phyloP scores from a whole-genome alignment of 164 flowering plant species.

The Brasenia schreberi region DNA sequence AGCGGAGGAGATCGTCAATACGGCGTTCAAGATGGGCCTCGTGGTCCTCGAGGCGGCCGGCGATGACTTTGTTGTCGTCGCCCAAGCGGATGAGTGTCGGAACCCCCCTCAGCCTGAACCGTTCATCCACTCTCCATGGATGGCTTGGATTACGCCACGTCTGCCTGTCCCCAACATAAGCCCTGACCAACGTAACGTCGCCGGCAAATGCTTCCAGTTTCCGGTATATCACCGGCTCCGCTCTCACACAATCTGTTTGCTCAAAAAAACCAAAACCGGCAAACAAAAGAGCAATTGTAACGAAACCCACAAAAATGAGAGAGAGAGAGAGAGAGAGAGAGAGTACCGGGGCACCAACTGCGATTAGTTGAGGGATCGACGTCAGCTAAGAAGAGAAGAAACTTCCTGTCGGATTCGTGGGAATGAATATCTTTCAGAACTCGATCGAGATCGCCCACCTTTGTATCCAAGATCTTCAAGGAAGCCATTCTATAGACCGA shows the following conservation, averaged over 20 bases:
- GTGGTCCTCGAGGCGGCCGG: constrained; percentile 79
- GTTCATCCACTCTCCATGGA: constrained; percentile 66
- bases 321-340: constrained; percentile 1
- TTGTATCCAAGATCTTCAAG: constrained; percentile 52
- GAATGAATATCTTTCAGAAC: constrained; percentile 42
- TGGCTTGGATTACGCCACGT: constrained; percentile 83
- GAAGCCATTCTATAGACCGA: constrained; percentile 7
- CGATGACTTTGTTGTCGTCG: constrained; percentile 27
- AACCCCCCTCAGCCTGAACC: constrained; percentile 80
- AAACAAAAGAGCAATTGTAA: background rate
- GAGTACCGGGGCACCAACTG: constrained; percentile 97
- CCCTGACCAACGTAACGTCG: constrained; percentile 52
- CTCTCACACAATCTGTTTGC: constrained; percentile 76
- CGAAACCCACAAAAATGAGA: background rate
- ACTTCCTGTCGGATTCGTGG: constrained; percentile 43
- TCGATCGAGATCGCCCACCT: constrained; percentile 39
- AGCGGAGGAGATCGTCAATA: constrained; percentile 41
- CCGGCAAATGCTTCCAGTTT: constrained; percentile 51
- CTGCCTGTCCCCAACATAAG: constrained; percentile 94
- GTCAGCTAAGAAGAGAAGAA: constrained; percentile 85
- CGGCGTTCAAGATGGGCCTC: constrained; percentile 74
- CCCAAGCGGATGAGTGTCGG: constrained; percentile 88
- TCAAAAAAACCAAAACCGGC: background rate
- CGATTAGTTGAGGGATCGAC: constrained; percentile 67
- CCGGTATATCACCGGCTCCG: constrained; percentile 86